phyloP scores from a whole-genome alignment of 2,329 filamentous ascomycete genomes.

The Ophiostoma ulmi region DNA sequence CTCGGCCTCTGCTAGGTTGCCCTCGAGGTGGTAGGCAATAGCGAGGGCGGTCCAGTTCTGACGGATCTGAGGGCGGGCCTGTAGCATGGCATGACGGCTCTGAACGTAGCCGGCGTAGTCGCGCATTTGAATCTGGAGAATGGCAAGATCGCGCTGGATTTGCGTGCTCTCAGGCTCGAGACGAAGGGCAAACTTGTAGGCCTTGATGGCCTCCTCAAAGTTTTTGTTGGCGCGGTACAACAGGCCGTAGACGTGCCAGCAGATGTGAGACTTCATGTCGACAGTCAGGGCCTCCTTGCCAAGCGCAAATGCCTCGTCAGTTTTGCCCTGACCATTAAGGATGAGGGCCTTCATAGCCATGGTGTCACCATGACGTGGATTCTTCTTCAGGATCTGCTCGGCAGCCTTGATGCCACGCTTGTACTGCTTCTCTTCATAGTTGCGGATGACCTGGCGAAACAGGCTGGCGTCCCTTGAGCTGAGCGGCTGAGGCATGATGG shows the following conservation, averaged over 20 bases:
- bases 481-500: constrained; percentile 64
- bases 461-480: constrained; percentile 86
- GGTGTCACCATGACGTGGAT: constrained; percentile 94
- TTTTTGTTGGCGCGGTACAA: constrained; percentile 93
- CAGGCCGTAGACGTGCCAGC: constrained; percentile 97
- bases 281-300: constrained; percentile 88
- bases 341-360: constrained; percentile 99
- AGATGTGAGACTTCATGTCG: constrained; percentile 99
- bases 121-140: constrained; percentile 92
- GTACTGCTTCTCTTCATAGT: constrained; percentile 98
- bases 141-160: constrained; percentile 88
- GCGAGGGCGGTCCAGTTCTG: constrained; percentile 98
- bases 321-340: constrained; percentile 85
- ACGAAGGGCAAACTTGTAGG: constrained; percentile 90
- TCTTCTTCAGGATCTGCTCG: constrained; percentile 92
- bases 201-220: constrained; percentile 98
- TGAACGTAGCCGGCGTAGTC: constrained; percentile 92
- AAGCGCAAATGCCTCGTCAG: constrained; percentile 87
- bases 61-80: constrained; percentile 71
- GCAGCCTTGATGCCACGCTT: constrained; percentile 90
- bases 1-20: constrained; percentile 79
- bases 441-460: constrained; percentile 89
- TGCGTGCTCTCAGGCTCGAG: constrained; percentile 91
- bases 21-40: constrained; percentile 85
- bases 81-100: constrained; percentile 81